A percentile compares a stretch with the other conserved stretches of the same genome.
phyloP scores from a whole-genome alignment of 2,329 filamentous ascomycete species.

The Hirsutella minnesotensis region DNA sequence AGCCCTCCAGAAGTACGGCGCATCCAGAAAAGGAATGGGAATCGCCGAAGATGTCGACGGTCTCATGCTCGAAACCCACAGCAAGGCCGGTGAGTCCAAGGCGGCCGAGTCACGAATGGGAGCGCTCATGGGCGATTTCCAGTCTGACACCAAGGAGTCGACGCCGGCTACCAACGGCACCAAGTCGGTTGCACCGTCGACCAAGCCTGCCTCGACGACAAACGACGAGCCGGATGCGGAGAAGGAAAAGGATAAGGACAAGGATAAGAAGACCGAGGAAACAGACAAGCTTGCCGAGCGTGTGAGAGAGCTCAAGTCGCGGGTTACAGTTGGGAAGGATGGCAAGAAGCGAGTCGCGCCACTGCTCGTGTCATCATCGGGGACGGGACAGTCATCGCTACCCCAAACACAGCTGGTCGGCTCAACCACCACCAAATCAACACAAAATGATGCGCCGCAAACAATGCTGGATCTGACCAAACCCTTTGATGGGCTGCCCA shows the following conservation, averaged over 20 bases:
- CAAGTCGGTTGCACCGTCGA: slow-evolving; percentile 26
- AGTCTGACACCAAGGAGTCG: slow-evolving; percentile 40
- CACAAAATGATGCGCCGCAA: slow-evolving; percentile 62
- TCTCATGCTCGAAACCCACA: slow-evolving; percentile 75
- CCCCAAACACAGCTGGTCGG: slow-evolving; percentile 83
- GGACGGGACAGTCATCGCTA: slow-evolving; percentile 74
- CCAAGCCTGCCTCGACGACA: slow-evolving; percentile 22
- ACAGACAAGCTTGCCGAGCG: slow-evolving; percentile 42
- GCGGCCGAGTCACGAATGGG: slow-evolving; percentile 94
- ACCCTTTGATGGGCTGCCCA: slow-evolving; percentile 84
- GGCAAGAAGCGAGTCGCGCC: slow-evolving; percentile 94
- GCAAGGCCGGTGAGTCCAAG: slow-evolving; percentile 80
- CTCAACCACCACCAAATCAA: slow-evolving; percentile 50
- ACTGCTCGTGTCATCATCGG: slow-evolving; percentile 80
- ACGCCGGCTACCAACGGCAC: slow-evolving; percentile 36
- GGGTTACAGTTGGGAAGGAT: slow-evolving; percentile 91
- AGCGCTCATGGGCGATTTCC: slow-evolving; percentile 85
- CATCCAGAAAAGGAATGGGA: slow-evolving; percentile 74
- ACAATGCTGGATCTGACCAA: slow-evolving; percentile 83
- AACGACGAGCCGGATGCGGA: slow-evolving; percentile 24
- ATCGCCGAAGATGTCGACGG: slow-evolving; percentile 90
- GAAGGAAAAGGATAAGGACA: slow-evolving; percentile 18
- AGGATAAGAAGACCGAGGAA: slow-evolving; percentile 19
- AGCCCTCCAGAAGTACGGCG: slow-evolving; percentile 84
- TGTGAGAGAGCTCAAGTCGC: slow-evolving; percentile 61